A percentile compares a stretch with the other conserved stretches of the same genome.
phyloP scores from a whole-genome alignment of 1,284 basidiomycete genomes.

The Testicularia cyperi region DNA sequence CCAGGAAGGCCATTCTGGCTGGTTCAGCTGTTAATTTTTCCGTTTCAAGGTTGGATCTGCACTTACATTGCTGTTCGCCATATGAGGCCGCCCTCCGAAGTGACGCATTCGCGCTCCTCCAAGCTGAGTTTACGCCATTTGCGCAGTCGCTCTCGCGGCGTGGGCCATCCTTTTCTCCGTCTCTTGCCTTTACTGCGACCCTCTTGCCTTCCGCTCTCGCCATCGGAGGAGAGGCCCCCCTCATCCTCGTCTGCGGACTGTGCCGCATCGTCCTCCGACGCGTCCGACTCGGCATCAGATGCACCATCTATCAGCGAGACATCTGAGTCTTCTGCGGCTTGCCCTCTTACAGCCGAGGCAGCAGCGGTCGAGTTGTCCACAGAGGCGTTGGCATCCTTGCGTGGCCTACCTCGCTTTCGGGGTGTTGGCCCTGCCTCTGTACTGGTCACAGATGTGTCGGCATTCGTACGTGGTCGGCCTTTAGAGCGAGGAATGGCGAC shows the following conservation, averaged over 20 bases:
- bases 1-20: no score
- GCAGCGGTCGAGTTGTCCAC: background rate
- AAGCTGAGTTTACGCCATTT: conserved; percentile 36
- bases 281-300: conserved; percentile 16
- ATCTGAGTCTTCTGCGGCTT: conserved; percentile 7
- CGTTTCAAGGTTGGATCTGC: no score
- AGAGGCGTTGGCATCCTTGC: background rate
- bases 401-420: conserved; percentile 2
- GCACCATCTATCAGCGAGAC: conserved; percentile 27
- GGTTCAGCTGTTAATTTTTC: no score
- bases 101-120: conserved; percentile 36
- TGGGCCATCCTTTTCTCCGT: conserved; percentile 28
- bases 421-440: no score
- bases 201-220: background rate
- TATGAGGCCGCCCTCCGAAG: conserved; percentile 39
- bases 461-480: no score
- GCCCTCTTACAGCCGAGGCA: background rate
- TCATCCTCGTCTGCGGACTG: conserved; percentile 12
- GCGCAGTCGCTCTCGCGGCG: conserved; percentile 12
- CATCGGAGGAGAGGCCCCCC: conserved; percentile 7
- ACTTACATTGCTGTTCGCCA: conserved; percentile 35
- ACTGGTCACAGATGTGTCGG: no score
- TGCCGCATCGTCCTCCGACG: conserved; percentile 4
- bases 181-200: conserved; percentile 5
- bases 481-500: no score